Percentiles rank a stretch among this genome's conserved stretches.
Evolutionary conservation across 2,329 filamentous ascomycete genomes (phyloP).

Genomic region (Botryotinia convoluta): DNA sequence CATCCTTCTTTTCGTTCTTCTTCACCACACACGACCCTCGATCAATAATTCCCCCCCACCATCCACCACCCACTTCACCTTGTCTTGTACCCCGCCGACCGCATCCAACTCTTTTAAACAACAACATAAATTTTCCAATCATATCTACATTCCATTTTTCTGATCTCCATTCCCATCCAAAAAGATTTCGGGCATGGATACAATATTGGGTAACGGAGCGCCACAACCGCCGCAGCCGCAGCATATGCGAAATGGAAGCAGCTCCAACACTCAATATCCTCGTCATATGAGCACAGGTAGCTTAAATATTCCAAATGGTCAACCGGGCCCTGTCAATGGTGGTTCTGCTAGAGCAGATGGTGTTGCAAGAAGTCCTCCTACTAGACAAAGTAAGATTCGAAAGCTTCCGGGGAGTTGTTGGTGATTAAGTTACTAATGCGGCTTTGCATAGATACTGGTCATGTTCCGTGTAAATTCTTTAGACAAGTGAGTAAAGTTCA

Average conservation of each 20-base stretch:
- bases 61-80: not conserved
- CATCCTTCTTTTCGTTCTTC: not conserved
- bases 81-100: conserved; percentile 13
- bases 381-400: conserved; percentile 20
- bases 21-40: not conserved
- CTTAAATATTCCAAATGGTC: conserved; percentile 21
- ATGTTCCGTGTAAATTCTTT: conserved; percentile 24
- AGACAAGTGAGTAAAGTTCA: conserved; percentile 15
- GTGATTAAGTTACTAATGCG: conserved; percentile 11
- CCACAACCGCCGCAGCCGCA: conserved; percentile 19
- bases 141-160: not conserved
- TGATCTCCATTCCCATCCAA: not conserved
- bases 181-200: conserved; percentile 8
- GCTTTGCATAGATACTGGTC: conserved; percentile 17
- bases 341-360: conserved; percentile 15
- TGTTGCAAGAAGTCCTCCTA: conserved; percentile 20
- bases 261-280: conserved; percentile 19
- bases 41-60: not conserved
- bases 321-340: not conserved
- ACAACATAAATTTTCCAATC: conserved; percentile 6
- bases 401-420: not conserved
- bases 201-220: conserved; percentile 19
- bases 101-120: not conserved
- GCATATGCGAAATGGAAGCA: conserved; percentile 19
- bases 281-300: conserved; percentile 21